A percentile compares a stretch with the other conserved stretches of the same genome.
Conservation (phyloP, 2,329 filamentous ascomycete genomes). For the Cyphellophora attinorum region DNA sequence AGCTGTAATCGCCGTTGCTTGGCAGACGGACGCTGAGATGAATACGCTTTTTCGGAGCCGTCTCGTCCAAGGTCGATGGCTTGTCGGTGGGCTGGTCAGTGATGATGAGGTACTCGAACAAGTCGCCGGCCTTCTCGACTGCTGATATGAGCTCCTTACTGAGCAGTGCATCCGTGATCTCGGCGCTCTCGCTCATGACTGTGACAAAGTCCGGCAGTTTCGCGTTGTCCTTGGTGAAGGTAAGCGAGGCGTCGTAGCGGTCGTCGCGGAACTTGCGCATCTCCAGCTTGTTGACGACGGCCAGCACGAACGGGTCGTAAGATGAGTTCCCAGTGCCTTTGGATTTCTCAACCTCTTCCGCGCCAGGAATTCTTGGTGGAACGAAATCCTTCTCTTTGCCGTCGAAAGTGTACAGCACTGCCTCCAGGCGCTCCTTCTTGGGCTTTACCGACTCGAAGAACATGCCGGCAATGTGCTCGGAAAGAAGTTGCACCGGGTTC, state of each 20-base stretch:
- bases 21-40: slow-evolving; percentile 65
- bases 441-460: slow-evolving; percentile 67
- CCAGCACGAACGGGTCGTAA: slow-evolving; percentile 91
- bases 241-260: slow-evolving; percentile 88
- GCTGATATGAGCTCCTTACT: slow-evolving; percentile 80
- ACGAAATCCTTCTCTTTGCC: slow-evolving; percentile 77
- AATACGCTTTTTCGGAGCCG: slow-evolving; percentile 74
- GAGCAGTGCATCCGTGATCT: slow-evolving; percentile 79
- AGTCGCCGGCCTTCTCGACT: slow-evolving; percentile 65
- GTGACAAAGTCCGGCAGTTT: slow-evolving; percentile 87
- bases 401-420: slow-evolving; percentile 78
- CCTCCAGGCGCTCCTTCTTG: slow-evolving; percentile 65
- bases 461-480: slow-evolving; percentile 62
- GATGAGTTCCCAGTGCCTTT: slow-evolving; percentile 51
- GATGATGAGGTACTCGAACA: slow-evolving; percentile 78
- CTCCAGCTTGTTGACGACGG: slow-evolving; percentile 84
- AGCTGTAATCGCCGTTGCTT: slow-evolving; percentile 50
- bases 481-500: slow-evolving; percentile 61
- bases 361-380: slow-evolving; percentile 50
- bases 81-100: slow-evolving; percentile 83
- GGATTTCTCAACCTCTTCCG: slow-evolving; percentile 48
- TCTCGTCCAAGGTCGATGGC: slow-evolving; percentile 77
- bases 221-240: slow-evolving; percentile 80
- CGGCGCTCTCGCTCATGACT: slow-evolving; percentile 93
- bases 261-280: slow-evolving; percentile 88